phyloP scores from a whole-genome alignment of 345 rosid species.

The Corymbia maculata region DNA sequence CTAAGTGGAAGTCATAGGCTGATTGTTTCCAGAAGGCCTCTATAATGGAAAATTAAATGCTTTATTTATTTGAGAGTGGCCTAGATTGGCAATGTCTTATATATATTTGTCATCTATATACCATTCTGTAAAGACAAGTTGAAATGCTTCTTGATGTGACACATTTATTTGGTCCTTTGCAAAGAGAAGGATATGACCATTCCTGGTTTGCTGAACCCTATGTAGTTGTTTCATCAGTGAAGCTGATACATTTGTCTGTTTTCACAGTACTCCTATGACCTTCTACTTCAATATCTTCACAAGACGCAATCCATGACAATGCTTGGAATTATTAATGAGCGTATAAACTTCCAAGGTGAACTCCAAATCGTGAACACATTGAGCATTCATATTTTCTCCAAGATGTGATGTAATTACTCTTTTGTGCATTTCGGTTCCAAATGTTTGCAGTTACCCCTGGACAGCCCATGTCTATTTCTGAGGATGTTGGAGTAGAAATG shows the following conservation, averaged over 20 bases:
- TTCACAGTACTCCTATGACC: conserved; percentile 87
- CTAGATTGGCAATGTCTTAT: not conserved
- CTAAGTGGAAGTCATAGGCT: not conserved
- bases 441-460: conserved; percentile 77
- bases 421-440: not conserved
- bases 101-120: not conserved
- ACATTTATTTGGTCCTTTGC: not conserved
- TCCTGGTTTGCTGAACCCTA: not conserved
- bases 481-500: conserved; percentile 75
- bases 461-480: conserved; percentile 71
- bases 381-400: not conserved
- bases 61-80: not conserved
- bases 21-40: not conserved
- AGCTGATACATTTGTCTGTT: not conserved
- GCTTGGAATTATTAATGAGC: conserved; percentile 88
- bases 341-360: conserved; percentile 81
- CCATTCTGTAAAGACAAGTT: not conserved
- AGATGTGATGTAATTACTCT: not conserved
- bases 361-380: not conserved
- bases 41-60: not conserved
- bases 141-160: not conserved
- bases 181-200: not conserved
- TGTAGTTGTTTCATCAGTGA: not conserved
- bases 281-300: conserved; percentile 81
- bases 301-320: conserved; percentile 66